Conservation (phyloP, 2,329 filamentous ascomycete species). For the Aspergillus ibericus region DNA sequence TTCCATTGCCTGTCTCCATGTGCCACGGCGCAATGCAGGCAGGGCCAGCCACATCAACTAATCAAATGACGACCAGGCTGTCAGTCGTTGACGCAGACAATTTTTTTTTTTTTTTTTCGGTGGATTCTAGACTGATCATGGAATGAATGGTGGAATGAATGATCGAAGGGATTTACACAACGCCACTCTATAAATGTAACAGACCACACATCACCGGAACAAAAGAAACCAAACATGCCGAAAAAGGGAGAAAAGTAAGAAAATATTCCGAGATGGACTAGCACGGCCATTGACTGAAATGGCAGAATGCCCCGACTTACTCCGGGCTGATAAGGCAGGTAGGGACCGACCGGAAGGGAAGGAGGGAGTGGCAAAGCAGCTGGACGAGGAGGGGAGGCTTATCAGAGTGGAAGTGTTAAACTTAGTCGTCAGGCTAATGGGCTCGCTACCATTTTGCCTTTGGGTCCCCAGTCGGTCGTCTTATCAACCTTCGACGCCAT, state of each 20-base stretch:
- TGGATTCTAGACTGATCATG: slow-evolving; percentile 4
- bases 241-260: no score
- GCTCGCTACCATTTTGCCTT: not conserved
- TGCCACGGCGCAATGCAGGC: not conserved
- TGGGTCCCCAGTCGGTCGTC: not conserved
- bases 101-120: not conserved
- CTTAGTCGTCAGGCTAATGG: not conserved
- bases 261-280: no score
- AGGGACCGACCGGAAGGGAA: not conserved
- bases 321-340: not conserved
- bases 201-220: not conserved
- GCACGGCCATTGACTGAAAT: not conserved
- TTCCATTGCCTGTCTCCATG: not conserved
- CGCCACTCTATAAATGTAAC: slow-evolving; percentile 2
- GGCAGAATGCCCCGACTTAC: not conserved
- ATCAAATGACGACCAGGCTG: not conserved
- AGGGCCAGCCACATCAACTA: slow-evolving; percentile 2
- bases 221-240: no score
- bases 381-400: not conserved
- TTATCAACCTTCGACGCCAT: not conserved
- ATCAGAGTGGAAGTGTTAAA: not conserved
- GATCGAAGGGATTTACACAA: not conserved
- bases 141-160: not conserved
- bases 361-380: not conserved
- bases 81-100: not conserved